Evolutionary conservation across 106 monocot genomes (phyloP), one percentile per base, ranked within the genome.

Genomic region (Narthecium ossifragum): DNA sequence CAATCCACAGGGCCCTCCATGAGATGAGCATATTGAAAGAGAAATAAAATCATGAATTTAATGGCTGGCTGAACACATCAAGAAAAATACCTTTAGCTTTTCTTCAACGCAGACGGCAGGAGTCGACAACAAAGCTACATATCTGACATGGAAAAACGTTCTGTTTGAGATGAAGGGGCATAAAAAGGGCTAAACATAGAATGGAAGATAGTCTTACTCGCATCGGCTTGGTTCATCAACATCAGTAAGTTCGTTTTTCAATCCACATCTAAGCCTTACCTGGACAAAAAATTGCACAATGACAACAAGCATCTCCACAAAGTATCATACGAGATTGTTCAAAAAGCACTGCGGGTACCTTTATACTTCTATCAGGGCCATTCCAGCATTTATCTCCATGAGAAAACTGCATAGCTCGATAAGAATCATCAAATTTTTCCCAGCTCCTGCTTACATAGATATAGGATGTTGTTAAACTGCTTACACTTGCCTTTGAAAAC

Each of bases 211-310:
- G 20, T 34, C 91, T 62, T 82, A 99, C 98, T 99, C 98, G 91
- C 98, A 99, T 80, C 90, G 70, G 68, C 88, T 99, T 41, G 91
- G 98, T 66, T 99, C 91, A 72, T 92, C 98, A 20, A 99, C 79
- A 31, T 88, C 91, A 20, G 72, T 62, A 34, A 99, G 69, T 59
- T 99, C 98, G 77, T 85, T 82, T 31, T 79, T 88, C 66, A 99
- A 61, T 27, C 98, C 98, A 72, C 98, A 99, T 38, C 81, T 73
- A 63, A 99, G 98, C 75, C 82, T 91, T 64, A 99, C 81, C 98
- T 99, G 98, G 18, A 55, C 23, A 46, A 68, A 23, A 41, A 49
- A 31, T 47, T 51, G 15, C 37, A 28, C 15, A 17, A 34, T 68
- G 45, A 64, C 34, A 20, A 39, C 13, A 46, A 34, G 8, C 3